These are phyloP conservation scores for Cladosporium sp. DNA, from an alignment of 2,329 filamentous ascomycete species.

Conservation along the genomic window DNA sequence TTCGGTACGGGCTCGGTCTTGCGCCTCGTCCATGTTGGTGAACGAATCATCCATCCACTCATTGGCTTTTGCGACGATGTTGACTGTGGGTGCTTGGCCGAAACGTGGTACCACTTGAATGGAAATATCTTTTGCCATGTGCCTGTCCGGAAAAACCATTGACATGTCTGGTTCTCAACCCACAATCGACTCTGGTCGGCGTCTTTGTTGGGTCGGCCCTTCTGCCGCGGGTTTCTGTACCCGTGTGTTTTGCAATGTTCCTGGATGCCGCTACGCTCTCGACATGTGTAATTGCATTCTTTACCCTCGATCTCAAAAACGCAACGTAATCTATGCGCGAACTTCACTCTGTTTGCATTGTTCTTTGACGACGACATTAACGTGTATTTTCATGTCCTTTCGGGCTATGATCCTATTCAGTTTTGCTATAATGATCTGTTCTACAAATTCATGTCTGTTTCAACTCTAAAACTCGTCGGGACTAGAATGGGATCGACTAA, in stretches of 20 bases:
- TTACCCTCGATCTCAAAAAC: not conserved
- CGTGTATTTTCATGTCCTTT: not conserved
- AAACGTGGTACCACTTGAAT: not conserved
- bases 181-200: not conserved
- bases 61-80: not conserved
- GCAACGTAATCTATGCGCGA: not conserved
- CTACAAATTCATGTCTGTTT: not conserved
- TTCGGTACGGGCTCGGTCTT: not conserved
- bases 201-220: conserved; percentile 1
- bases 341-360: not conserved
- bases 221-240: not conserved
- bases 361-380: not conserved
- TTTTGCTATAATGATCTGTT: not conserved
- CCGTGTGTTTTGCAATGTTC: not conserved
- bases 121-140: conserved; percentile 1
- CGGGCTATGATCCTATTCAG: not conserved
- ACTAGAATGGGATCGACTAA: not conserved
- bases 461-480: not conserved
- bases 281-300: conserved; percentile 7
- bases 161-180: conserved; percentile 5
- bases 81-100: not conserved
- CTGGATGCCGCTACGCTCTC: not conserved
- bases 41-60: conserved; percentile 2
- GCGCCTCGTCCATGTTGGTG: conserved; percentile 1
- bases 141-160: not conserved